Base-by-base conservation (phyloP, 1,284 basidiomycete species). In the Cryptococcus sp. region DNA sequence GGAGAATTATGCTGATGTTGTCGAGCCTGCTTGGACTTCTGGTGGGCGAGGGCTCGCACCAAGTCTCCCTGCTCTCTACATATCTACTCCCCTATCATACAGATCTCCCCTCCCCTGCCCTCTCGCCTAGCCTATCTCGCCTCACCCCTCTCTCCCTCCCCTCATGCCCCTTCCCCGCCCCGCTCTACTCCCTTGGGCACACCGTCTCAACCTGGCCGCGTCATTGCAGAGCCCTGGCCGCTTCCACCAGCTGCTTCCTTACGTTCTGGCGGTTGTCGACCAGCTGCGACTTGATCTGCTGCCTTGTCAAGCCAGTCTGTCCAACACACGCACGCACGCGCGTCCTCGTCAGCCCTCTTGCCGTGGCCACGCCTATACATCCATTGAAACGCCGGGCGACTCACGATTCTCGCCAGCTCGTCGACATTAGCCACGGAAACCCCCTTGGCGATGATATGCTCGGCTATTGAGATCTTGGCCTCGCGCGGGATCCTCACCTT, bases 281-380 rank as follows among this genome's bases (percentile, higher is more conserved):
- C n/a, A 72, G 46, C 59, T 70, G 68, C 20, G 57, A 62, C 44
- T 54, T 55, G 57, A 70, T 61, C 57, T 72, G 70, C 33, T 58
- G 58, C n/a, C 46, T 57, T 1, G 64, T 67, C 52, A 69, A 50
- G 16, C 68, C 68, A 18, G 67, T 69, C 70, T 72, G n/a, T n/a
- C n/a, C n/a, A n/a, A 43, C 13, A 28, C 28, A 33, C 13, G 16
- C 20, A 52, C 28, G 28, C 28, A 15, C 16, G 24, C 24, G n/a
- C 24, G 7, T 20, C 24, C 24, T 46, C 45, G 28, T 24, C 33
- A 50, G 37, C 21, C n/a, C 21, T 45, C 24, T 35, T 7, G 28
- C 24, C 12, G 12, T n/a, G n/a, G n/a, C n/a, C n/a, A n/a, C n/a
- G n/a, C n/a, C n/a, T n/a, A n/a, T n/a, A n/a, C n/a, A n/a, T n/a